Percentiles rank a stretch among this genome's conserved stretches.
Evolutionary conservation across 257 asterid species (phyloP).

Genomic region (Nicotiana tomentosiformis): DNA sequence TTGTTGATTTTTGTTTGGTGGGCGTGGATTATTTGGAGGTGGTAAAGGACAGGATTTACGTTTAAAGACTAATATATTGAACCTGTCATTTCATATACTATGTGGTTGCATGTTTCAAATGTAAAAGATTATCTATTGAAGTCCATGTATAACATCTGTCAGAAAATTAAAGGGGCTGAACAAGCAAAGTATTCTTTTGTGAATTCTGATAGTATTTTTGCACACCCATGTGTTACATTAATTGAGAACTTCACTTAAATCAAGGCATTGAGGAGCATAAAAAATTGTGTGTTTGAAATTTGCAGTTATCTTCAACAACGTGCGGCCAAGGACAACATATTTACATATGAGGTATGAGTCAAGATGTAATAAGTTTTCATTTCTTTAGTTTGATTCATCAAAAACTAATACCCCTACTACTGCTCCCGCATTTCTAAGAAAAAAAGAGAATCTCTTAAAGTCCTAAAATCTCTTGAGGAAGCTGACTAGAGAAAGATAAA

Average conservation of each 20-base stretch:
- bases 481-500: background rate
- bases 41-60: background rate
- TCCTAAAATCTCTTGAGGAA: background rate
- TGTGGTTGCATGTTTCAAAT: background rate
- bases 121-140: background rate
- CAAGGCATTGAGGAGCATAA: background rate
- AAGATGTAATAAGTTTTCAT: background rate
- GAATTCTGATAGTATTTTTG: background rate
- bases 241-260: background rate
- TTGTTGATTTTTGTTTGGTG: background rate
- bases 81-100: background rate
- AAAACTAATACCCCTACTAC: background rate
- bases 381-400: slow-evolving; percentile 5
- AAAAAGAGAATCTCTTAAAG: background rate
- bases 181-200: background rate
- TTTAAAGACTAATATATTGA: background rate
- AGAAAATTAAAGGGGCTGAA: background rate
- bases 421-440: background rate
- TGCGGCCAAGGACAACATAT: slow-evolving; percentile 59
- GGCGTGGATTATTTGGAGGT: background rate
- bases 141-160: background rate
- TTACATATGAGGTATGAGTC: slow-evolving; percentile 76
- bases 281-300: background rate
- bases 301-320: slow-evolving; percentile 90
- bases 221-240: background rate